Evolutionary conservation across 495 filamentous ascomycete genomes (phyloP), one percentile per base, ranked within the genome.

Genomic region (Halenospora varia): DNA sequence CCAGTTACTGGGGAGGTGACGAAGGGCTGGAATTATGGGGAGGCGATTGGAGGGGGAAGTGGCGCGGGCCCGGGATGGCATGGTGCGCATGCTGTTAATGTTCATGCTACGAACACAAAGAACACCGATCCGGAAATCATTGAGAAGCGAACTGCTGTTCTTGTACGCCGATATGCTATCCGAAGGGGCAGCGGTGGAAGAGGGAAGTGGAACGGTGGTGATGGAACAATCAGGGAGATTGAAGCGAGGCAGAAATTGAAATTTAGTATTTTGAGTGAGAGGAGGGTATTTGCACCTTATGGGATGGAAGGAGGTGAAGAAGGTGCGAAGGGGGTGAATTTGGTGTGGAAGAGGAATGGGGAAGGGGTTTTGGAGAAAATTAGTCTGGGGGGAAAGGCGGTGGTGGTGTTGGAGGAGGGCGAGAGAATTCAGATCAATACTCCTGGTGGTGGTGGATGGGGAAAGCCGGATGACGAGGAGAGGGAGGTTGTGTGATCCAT

Each of bases 31-130:
- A 86, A 86, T 20, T 89, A 88, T 72, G 87, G 88, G 63, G 84
- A 87, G 65, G 86, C 83, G 3, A 86, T 87, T 53, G 84, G 84
- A 4, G 86, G 86, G 10, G 86, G 86, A 25, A 79, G 76, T 51
- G 86, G 86, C 51, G 86, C 86, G 0, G 85, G 85, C 0, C 78
- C 82, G 9, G 74, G 73, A 25, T 89, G 86, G 86, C 65, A 79
- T 42, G 86, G 86, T 29, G 81, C 82, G n/a, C 76, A 70, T 10
- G 86, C 86, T 26, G 81, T 88, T n/a, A 86, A 89, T 56, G 84
- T 82, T 3, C 84, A 88, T 59, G 88, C 88, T 83, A 89, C 86
- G 9, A 89, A 89, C 61, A 89, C 86, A 1, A 78, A 86, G 0
- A 89, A 88, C 61, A 89, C 86, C 1, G 86, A 89, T 65, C 75